Conservation (phyloP, 2,329 filamentous ascomycete genomes). For the Aspergillus sclerotialis region DNA sequence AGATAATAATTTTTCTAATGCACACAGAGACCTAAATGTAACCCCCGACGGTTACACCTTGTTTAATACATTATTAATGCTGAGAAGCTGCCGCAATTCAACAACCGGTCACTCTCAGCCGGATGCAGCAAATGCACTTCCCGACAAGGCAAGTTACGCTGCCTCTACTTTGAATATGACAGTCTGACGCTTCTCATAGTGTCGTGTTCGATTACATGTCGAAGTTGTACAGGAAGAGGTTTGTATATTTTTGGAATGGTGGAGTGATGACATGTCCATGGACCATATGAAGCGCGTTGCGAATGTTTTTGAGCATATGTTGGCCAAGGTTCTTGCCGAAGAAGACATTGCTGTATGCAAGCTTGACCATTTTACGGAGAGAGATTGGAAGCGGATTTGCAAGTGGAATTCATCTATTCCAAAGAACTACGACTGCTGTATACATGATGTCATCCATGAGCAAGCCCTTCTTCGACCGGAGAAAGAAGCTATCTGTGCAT, state of each 20-base stretch:
- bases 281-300: constrained; percentile 41
- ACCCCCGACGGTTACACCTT: constrained; percentile 13
- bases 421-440: constrained; percentile 31
- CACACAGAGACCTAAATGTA: background rate
- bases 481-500: constrained; percentile 28
- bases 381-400: constrained; percentile 49
- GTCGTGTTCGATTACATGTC: constrained; percentile 28
- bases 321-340: constrained; percentile 40
- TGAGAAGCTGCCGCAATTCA: constrained; percentile 23
- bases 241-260: constrained; percentile 33
- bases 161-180: background rate
- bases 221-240: constrained; percentile 28
- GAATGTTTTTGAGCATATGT: constrained; percentile 47
- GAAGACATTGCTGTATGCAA: constrained; percentile 39
- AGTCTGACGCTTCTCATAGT: constrained; percentile 16
- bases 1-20: background rate
- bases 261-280: constrained; percentile 29
- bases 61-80: constrained; percentile 31
- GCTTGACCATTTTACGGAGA: constrained; percentile 49
- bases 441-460: constrained; percentile 31
- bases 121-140: constrained; percentile 20
- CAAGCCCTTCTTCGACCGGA: constrained; percentile 28
- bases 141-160: constrained; percentile 24
- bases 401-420: constrained; percentile 45
- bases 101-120: constrained; percentile 16